Conservation (phyloP, 2,329 filamentous ascomycete species). For the Coccinonectria pachysandricola region DNA sequence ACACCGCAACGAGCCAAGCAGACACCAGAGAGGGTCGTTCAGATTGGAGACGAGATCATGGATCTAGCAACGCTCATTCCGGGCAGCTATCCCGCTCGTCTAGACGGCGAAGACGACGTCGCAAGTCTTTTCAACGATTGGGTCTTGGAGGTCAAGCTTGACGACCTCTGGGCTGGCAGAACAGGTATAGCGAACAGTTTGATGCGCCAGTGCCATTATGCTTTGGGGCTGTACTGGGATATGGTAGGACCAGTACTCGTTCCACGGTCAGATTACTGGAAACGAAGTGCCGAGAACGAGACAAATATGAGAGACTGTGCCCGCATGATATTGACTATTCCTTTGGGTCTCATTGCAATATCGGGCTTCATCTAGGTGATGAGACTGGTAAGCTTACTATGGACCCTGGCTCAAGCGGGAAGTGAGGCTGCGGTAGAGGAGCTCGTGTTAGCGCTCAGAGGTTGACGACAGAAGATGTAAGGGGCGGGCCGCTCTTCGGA, state of each 20-base stretch:
- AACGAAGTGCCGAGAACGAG: slow-evolving; percentile 13
- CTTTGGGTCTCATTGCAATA: slow-evolving; percentile 15
- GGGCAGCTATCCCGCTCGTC: slow-evolving; percentile 19
- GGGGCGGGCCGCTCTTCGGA: slow-evolving; percentile 10
- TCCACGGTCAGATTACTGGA: slow-evolving; percentile 26
- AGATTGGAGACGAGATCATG: slow-evolving; percentile 4
- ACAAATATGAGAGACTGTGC: slow-evolving; percentile 15
- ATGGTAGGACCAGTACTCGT: slow-evolving; percentile 30
- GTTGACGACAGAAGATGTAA: slow-evolving; percentile 8
- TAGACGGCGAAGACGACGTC: slow-evolving; percentile 18
- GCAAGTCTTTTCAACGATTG: slow-evolving; percentile 18
- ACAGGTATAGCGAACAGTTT: too few relatives aligned
- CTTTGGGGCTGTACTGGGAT: slow-evolving; percentile 28
- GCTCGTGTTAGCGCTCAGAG: slow-evolving; percentile 8
- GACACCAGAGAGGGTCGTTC: too few relatives aligned
- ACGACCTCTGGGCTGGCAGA: slow-evolving; percentile 6
- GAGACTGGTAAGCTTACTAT: slow-evolving; percentile 12
- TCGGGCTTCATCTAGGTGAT: slow-evolving; percentile 17
- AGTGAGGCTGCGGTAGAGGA: slow-evolving; percentile 8
- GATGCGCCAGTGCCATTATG: too few relatives aligned
- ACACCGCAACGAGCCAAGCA: too few relatives aligned
- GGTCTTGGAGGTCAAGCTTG: slow-evolving; percentile 1
- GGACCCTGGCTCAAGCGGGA: slow-evolving; percentile 9
- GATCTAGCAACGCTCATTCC: slow-evolving; percentile 11
- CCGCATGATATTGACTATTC: slow-evolving; percentile 18